Evolutionary conservation across 257 asterid genomes (phyloP).

Genomic region (Solanum gracilifrons): DNA sequence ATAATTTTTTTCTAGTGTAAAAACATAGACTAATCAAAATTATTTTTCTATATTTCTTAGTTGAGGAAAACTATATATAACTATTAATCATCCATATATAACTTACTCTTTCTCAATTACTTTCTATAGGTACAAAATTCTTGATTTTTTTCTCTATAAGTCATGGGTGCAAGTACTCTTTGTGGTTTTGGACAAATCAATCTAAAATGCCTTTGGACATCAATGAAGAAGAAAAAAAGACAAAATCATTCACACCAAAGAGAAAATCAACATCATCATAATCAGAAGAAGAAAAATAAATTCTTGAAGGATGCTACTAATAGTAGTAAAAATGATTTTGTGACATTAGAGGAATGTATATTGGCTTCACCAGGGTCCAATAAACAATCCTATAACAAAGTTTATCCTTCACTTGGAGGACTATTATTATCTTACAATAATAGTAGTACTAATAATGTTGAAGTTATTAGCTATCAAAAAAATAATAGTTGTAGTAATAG

Average conservation of each 20-base stretch:
- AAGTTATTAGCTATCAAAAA: not conserved
- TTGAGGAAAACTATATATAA: not conserved
- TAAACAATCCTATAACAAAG: conserved; percentile 14
- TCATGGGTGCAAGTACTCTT: conserved; percentile 23
- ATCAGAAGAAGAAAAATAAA: not conserved
- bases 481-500: not conserved
- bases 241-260: not conserved
- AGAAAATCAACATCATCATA: conserved; percentile 6
- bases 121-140: not conserved
- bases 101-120: not conserved
- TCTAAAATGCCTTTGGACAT: conserved; percentile 14
- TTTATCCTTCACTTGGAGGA: conserved; percentile 33
- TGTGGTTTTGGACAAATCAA: conserved; percentile 17
- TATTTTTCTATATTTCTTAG: not conserved
- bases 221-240: conserved; percentile 6
- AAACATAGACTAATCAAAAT: not conserved
- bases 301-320: not conserved
- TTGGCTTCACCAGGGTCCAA: conserved; percentile 25
- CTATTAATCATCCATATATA: not conserved
- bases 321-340: not conserved
- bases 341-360: conserved; percentile 40
- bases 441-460: not conserved
- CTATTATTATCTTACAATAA: not conserved
- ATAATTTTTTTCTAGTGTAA: not conserved
- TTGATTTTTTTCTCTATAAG: not conserved